These are phyloP conservation scores for Backusella luteola DNA, from an alignment of 192 early-diverging fungal species.

Conservation along the genomic window DNA sequence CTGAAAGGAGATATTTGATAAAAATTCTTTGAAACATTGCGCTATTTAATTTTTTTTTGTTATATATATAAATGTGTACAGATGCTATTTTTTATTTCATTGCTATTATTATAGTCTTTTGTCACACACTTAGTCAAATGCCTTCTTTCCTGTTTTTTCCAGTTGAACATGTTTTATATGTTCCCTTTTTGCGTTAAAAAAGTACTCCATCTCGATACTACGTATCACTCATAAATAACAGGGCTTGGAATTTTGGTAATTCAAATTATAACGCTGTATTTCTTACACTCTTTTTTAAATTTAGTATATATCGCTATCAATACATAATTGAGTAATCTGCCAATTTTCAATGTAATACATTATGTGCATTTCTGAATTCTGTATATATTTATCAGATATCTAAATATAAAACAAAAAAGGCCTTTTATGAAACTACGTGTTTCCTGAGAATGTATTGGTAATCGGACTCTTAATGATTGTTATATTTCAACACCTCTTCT, in stretches of 20 bases:
- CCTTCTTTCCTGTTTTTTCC: neutral
- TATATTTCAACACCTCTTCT: neutral
- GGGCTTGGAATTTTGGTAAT: neutral
- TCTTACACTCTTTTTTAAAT: neutral
- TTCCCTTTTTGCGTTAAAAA: no score
- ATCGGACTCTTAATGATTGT: neutral
- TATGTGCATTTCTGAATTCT: neutral
- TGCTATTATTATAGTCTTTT: neutral
- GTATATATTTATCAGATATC: neutral
- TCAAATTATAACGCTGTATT: neutral
- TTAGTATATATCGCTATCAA: neutral
- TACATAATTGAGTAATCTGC: neutral
- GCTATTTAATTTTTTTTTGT: neutral
- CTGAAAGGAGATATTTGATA: neutral
- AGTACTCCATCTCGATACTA: no score
- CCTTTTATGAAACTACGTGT: neutral
- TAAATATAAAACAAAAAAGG: neutral
- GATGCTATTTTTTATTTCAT: neutral
- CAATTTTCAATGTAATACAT: neutral
- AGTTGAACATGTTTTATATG: neutral
- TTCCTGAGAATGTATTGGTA: neutral
- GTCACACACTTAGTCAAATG: neutral
- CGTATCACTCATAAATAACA: neutral
- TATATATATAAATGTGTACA: neutral
- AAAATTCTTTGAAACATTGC: neutral